Base-by-base conservation (phyloP, 2,329 filamentous ascomycete genomes). In the Tolypocladium album region DNA sequence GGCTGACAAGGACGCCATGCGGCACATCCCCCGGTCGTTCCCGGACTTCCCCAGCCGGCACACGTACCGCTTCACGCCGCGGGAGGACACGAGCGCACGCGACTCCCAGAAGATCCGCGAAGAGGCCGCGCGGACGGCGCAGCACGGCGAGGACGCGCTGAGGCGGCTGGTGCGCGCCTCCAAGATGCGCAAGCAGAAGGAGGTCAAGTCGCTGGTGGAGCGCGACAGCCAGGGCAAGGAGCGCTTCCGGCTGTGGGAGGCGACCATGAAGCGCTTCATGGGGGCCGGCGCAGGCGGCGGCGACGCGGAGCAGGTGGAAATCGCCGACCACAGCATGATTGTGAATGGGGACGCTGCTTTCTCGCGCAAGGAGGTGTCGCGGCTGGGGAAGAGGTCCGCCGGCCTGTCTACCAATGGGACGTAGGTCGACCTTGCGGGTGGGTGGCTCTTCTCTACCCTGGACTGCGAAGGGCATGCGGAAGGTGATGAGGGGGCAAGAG, bases 171-270 rank as follows among this genome's bases (percentile, higher is more conserved):
- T 86, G 36, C 79, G 83, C 27, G 83, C 85, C 22, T 83, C 82
- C 59, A 87, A 87, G 70, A 81, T 84, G 65, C 82, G 84, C 57
- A 84, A 83, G 64, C 83, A 87, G 65, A 87, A 87, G 68, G 84
- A 86, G 66, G 79, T 85, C 52, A 84, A 82, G 65, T 76, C 79
- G 2, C 71, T 81, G 2, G 83, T 85, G 2, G 77, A 82, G 64
- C 77, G 78, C 59, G 79, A 84, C 64, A 68, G 73, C 2, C 72
- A 78, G 24, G 81, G 79, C 53, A 82, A 80, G 65, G 76, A 82
- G 62, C 77, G 84, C 20, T 83, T 86, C 65, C 73, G 80, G 8
- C 71, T 85, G 5, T 88, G 85, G 84, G 84, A 87, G 70, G 70
- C 74, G 15, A 79, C 82, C 1, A 87, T 87, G 83, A 78, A 78